Evolutionary conservation across 1,139 yeast species (phyloP), one percentile per base, ranked within the genome.

Genomic region (Taphrina flavorubra): DNA sequence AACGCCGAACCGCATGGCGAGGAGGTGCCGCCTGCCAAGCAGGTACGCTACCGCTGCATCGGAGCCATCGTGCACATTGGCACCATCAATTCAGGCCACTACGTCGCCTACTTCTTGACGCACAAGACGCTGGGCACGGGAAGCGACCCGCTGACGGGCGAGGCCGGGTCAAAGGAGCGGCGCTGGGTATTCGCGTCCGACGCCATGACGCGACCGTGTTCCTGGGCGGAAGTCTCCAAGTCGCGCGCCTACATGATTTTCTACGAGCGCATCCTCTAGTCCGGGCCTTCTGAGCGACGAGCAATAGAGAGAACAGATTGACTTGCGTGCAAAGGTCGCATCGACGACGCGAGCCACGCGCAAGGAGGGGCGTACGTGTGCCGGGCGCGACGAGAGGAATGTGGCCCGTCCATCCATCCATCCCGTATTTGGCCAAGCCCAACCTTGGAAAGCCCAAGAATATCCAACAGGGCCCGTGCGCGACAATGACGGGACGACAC

Each of bases 181-280:
- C 70, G 59, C 44, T 70, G 72, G 72, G 59, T 66, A 42, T 70
- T 65, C 63, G 70, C 71, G 5, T 66, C 68, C 34, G 72, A 70
- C 46, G 68, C 55, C 39, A 53, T 44, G 20, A 65, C 62, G 14
- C 65, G 65, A 20, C 63, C 67, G 8, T 63, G 68, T 10, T 44
- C 71, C 5, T 65, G 68, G 68, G 70, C 64, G 8, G 72, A 70
- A 37, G 70, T 70, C 11, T 44, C 61, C 37, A 58, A 47, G 51
- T 63, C 70, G 18, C 51, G 61, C 18, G 71, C 70, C 11, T 69
- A 69, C 51, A 51, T 69, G 65, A 49, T 69, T 10, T 69, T 65
- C 31, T 69, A 69, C 40, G 68, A 69, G 55, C 56, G 68, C 14
- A 49, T 44, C 11, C 14, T 44, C 8, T 44, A 6, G 6, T 39